These are phyloP conservation scores for Fagus crenata DNA, from an alignment of 306 rosid species.

Conservation along the genomic window DNA sequence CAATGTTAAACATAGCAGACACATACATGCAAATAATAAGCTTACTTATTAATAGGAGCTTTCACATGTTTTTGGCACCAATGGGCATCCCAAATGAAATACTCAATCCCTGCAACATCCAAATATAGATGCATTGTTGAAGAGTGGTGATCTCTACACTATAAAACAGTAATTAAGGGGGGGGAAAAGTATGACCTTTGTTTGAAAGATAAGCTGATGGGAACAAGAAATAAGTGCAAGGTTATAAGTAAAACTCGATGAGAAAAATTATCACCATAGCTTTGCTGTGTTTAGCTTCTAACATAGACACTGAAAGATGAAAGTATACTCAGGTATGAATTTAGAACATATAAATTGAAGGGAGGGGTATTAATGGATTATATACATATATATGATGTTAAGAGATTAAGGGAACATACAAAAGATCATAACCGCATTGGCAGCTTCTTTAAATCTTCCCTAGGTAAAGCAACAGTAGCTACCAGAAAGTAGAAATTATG, in stretches of 20 bases:
- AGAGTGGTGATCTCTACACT: constrained; percentile 48
- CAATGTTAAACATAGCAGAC: constrained; percentile 32
- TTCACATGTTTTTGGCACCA: constrained; percentile 59
- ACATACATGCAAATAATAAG: constrained; percentile 42
- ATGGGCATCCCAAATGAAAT: constrained; percentile 47
- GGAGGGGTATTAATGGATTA: not conserved
- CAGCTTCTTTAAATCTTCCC: not conserved
- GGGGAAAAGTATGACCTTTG: constrained; percentile 8
- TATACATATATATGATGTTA: no score
- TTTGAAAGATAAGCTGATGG: constrained; percentile 25
- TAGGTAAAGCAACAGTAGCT: no score
- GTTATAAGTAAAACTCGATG: constrained; percentile 13
- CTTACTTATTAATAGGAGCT: constrained; percentile 67
- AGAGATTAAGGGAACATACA: no score
- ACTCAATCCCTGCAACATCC: constrained; percentile 72
- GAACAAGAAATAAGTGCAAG: constrained; percentile 12
- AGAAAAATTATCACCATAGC: not conserved
- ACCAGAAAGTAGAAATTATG: not conserved
- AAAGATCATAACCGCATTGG: not conserved
- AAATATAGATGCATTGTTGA: constrained; percentile 67
- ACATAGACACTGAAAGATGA: not conserved
- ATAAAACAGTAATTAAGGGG: constrained; percentile 32
- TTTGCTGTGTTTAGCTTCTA: not conserved
- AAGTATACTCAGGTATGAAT: not conserved
- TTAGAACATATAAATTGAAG: not conserved